Evolutionary conservation across 768 basidiomycete species (phyloP).

Genomic region (Naganishia onofrii): DNA sequence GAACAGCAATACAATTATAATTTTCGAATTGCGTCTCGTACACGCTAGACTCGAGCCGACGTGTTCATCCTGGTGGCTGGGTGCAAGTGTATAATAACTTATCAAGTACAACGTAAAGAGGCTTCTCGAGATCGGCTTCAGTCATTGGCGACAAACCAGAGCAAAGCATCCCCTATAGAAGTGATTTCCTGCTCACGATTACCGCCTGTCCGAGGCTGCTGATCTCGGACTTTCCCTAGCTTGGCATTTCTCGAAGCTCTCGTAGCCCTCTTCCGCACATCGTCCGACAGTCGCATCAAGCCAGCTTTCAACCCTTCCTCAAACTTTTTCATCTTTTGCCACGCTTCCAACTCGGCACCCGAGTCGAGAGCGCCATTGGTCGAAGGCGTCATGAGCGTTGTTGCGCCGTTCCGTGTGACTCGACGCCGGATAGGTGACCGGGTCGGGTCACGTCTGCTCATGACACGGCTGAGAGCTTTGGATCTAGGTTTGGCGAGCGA

Average conservation of each 20-base stretch:
- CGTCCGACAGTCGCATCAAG: neutral
- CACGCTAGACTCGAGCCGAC: too few relatives aligned
- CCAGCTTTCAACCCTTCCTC: conserved; percentile 9
- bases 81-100: neutral
- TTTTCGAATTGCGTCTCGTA: neutral
- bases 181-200: neutral
- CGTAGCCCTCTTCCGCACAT: neutral
- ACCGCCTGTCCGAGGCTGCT: neutral
- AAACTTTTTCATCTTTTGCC: conserved; percentile 11
- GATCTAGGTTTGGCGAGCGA: conserved; percentile 28
- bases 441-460: conserved; percentile 11
- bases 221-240: neutral
- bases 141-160: conserved; percentile 8
- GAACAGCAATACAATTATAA: neutral
- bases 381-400: neutral
- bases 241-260: neutral
- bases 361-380: neutral
- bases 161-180: neutral
- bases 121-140: neutral
- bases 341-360: conserved; percentile 14
- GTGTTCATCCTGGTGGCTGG: too few relatives aligned
- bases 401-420: neutral
- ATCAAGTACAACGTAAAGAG: neutral
- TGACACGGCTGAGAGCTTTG: conserved; percentile 14
- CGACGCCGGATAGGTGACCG: conserved; percentile 20